Conservation (phyloP, 768 basidiomycete genomes). For the Cystofilobasidium bisporidii region DNA sequence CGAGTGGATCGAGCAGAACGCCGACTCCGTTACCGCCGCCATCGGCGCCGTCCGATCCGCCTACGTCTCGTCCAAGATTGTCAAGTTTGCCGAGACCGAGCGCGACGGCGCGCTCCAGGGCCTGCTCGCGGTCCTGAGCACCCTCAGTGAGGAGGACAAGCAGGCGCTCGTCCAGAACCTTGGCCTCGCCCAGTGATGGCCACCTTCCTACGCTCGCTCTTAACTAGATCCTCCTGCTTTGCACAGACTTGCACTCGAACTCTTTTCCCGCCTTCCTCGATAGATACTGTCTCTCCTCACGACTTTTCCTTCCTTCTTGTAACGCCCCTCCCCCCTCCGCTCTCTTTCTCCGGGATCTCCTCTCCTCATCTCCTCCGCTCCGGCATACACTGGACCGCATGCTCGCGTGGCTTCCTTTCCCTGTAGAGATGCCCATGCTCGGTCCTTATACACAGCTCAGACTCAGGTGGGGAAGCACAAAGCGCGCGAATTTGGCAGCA, state of each 20-base stretch:
- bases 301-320: too few species aligned
- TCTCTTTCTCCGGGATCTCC: too few species aligned
- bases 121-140: constrained; percentile 61
- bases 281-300: not conserved
- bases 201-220: not conserved
- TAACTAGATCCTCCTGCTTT: not conserved
- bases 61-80: constrained; percentile 55
- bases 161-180: not conserved
- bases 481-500: too few species aligned
- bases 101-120: constrained; percentile 67
- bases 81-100: constrained; percentile 62
- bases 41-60: constrained; percentile 60
- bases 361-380: too few species aligned
- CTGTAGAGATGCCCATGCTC: too few species aligned
- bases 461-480: too few species aligned
- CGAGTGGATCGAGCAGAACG: constrained; percentile 54
- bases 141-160: constrained; percentile 61
- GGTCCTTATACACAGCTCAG: too few species aligned
- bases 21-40: constrained; percentile 54
- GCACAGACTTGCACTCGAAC: not conserved
- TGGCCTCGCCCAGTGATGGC: not conserved
- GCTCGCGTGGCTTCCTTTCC: not conserved
- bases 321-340: not conserved
- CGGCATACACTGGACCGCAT: too few species aligned
- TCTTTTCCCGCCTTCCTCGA: too few species aligned